phyloP scores from a whole-genome alignment of 768 basidiomycete genomes.

The Mycena amicta region DNA sequence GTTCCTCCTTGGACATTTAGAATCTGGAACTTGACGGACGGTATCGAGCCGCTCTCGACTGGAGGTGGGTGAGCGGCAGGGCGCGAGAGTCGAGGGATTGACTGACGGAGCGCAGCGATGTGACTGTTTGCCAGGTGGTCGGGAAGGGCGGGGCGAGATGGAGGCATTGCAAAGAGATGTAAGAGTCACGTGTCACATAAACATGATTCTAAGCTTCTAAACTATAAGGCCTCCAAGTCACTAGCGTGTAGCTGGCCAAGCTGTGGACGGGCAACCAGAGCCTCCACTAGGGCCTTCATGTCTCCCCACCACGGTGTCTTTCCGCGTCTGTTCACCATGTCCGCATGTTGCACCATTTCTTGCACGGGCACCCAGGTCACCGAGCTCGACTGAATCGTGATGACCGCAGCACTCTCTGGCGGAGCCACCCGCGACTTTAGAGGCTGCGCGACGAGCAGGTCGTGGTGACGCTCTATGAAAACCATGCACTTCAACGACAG shows the following conservation, averaged over 20 bases:
- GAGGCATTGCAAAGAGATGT: not conserved
- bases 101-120: conserved; percentile 1
- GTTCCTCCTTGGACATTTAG: conserved; percentile 78
- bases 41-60: conserved; percentile 47
- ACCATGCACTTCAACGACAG: conserved; percentile 91
- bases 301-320: conserved; percentile 78
- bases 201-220: conserved; percentile 1
- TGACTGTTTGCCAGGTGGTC: not conserved
- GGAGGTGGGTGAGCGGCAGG: conserved; percentile 2
- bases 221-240: conserved; percentile 24
- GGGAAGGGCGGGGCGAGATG: not conserved
- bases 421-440: conserved; percentile 56
- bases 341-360: conserved; percentile 84
- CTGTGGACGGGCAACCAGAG: conserved; percentile 66
- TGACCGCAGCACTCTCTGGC: conserved; percentile 78
- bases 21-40: conserved; percentile 89
- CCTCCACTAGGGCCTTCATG: conserved; percentile 71
- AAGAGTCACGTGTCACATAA: not conserved
- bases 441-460: conserved; percentile 50
- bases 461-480: conserved; percentile 87
- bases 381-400: conserved; percentile 84
- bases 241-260: conserved; percentile 42
- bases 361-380: conserved; percentile 83
- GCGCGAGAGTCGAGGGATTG: not conserved
- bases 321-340: conserved; percentile 88